Evolutionary conservation across 1,284 basidiomycete genomes (phyloP).

Genomic region (Cutaneotrichosporon curvatum): DNA sequence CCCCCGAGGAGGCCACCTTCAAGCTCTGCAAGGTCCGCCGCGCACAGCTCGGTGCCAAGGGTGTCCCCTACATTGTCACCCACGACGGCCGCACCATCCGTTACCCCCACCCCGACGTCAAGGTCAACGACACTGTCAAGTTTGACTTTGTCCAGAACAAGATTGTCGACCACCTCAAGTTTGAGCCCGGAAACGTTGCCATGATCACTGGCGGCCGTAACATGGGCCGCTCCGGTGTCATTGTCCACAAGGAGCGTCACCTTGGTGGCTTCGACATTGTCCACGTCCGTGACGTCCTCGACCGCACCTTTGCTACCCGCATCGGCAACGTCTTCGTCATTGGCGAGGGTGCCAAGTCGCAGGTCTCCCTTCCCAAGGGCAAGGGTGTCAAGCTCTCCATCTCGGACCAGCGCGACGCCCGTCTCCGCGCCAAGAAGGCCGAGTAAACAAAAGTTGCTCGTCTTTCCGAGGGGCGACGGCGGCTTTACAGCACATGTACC

Average conservation of each 20-base stretch:
- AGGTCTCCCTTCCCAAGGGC: slow-evolving; percentile 96
- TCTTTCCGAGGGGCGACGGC: too few species aligned
- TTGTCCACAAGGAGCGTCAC: slow-evolving; percentile 94
- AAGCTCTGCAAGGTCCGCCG: slow-evolving; percentile 97
- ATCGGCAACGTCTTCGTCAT: slow-evolving; percentile 97
- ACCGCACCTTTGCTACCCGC: slow-evolving; percentile 91
- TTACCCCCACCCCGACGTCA: slow-evolving; percentile 94
- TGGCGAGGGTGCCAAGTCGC: slow-evolving; percentile 89
- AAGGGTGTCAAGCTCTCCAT: slow-evolving; percentile 81
- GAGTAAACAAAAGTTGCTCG: too few species aligned
- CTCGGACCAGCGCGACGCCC: slow-evolving; percentile 4
- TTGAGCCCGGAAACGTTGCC: slow-evolving; percentile 95
- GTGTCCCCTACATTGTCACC: slow-evolving; percentile 94
- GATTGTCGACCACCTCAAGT: slow-evolving; percentile 89
- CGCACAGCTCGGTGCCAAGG: slow-evolving; percentile 84
- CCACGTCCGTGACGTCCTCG: slow-evolving; percentile 91
- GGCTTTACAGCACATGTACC: too few species aligned
- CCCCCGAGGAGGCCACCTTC: slow-evolving; percentile 92
- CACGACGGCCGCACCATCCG: slow-evolving; percentile 99
- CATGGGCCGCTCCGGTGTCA: slow-evolving; percentile 96
- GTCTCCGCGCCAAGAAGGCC: not conserved
- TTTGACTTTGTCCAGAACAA: slow-evolving; percentile 93
- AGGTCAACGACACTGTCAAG: slow-evolving; percentile 96
- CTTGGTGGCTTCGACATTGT: slow-evolving; percentile 97
- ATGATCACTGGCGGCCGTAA: slow-evolving; percentile 99